Evolutionary conservation across 108 stramenopile genomes (phyloP).

Genomic region (Cyclotella kingstonii): DNA sequence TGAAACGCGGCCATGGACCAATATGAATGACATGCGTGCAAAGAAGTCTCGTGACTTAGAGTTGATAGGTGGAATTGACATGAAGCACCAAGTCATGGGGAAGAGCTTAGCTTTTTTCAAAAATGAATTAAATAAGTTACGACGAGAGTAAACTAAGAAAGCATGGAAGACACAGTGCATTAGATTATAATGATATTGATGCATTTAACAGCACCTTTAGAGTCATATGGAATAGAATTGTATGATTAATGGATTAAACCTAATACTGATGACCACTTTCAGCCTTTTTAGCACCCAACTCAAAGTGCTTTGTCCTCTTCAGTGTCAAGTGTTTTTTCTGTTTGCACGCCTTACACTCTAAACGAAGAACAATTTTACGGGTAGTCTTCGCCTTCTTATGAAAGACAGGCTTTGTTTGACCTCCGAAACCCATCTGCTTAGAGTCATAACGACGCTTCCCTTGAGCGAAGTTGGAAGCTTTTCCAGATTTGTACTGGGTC

Average conservation of each 20-base stretch:
- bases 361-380: slow-evolving; percentile 97
- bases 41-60: no score
- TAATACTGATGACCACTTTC: slow-evolving; percentile 96
- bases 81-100: background rate
- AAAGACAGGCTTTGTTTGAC: slow-evolving; percentile 99
- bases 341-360: slow-evolving; percentile 99
- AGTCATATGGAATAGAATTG: background rate
- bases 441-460: slow-evolving; percentile 99
- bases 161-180: background rate
- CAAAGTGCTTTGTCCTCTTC: slow-evolving; percentile 99
- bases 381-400: slow-evolving; percentile 99
- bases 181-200: background rate
- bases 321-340: slow-evolving; percentile 97
- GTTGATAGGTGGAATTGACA: no score
- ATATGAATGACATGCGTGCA: no score
- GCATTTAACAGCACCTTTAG: background rate
- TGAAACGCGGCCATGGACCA: no score
- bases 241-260: slow-evolving; percentile 9
- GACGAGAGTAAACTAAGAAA: background rate
- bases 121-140: slow-evolving; percentile 2
- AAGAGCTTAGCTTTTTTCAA: slow-evolving; percentile 5
- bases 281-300: slow-evolving; percentile 99
- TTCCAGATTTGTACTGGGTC: slow-evolving; percentile 99
- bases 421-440: slow-evolving; percentile 99
- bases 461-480: slow-evolving; percentile 99